phyloP scores from a whole-genome alignment of 441 rosid species.

The Populus hybrid region DNA sequence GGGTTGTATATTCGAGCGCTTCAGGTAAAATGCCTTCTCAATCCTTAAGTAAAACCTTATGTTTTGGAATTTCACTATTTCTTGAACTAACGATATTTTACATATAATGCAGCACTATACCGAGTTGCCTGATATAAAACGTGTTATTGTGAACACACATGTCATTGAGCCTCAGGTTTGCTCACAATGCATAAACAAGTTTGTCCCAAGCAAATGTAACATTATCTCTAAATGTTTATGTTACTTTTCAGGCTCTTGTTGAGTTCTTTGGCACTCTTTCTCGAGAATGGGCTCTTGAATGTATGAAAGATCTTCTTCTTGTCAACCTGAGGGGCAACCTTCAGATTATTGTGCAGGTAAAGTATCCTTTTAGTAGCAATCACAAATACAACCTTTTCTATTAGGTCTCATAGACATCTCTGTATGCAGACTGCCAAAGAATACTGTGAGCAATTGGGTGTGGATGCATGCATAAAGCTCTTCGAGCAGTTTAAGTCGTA shows the following conservation, averaged over 20 bases:
- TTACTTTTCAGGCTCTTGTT: slow-evolving; percentile 58
- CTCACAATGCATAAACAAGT: background rate
- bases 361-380: background rate
- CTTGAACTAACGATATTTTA: background rate
- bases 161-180: slow-evolving; percentile 85
- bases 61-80: background rate
- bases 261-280: slow-evolving; percentile 91
- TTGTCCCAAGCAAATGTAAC: slow-evolving; percentile 6
- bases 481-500: slow-evolving; percentile 93
- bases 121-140: slow-evolving; percentile 79
- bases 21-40: slow-evolving; percentile 41
- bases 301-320: slow-evolving; percentile 88
- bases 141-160: slow-evolving; percentile 82
- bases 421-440: slow-evolving; percentile 69
- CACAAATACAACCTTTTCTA: background rate
- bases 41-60: background rate
- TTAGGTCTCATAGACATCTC: background rate
- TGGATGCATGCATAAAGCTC: slow-evolving; percentile 75
- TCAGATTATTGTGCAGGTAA: slow-evolving; percentile 87
- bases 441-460: slow-evolving; percentile 84
- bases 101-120: slow-evolving; percentile 65
- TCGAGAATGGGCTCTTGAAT: slow-evolving; percentile 90
- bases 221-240: slow-evolving; percentile 9
- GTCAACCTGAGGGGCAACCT: slow-evolving; percentile 85
- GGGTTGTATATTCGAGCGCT: slow-evolving; percentile 78